A percentile compares a stretch with the other conserved stretches of the same genome.
Evolutionary conservation across 1,139 yeast genomes (phyloP).

Genomic region (Blastobotrys serpentis): DNA sequence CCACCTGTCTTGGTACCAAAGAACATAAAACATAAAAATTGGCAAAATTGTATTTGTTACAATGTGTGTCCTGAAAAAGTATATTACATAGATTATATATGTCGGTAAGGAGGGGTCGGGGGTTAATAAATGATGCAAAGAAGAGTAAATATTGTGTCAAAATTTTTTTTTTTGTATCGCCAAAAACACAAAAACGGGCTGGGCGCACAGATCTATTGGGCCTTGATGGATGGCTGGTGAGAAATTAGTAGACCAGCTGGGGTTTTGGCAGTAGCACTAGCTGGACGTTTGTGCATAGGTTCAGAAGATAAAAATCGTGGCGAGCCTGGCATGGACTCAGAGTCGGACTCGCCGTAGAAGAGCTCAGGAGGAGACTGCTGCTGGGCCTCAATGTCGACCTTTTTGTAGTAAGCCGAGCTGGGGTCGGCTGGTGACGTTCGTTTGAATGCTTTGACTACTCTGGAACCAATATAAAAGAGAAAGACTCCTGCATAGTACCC

Average conservation of each 20-base stretch:
- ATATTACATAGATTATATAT: too few species aligned
- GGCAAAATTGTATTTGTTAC: too few species aligned
- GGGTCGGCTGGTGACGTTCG: background rate
- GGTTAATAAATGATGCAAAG: too few species aligned
- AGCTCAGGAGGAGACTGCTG: background rate
- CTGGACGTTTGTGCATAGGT: background rate
- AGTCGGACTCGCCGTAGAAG: background rate
- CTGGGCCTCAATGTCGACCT: background rate
- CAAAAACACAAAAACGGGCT: too few species aligned
- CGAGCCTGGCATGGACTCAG: slow-evolving; percentile 1
- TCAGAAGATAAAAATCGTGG: background rate
- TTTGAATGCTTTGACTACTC: background rate
- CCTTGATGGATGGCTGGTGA: background rate
- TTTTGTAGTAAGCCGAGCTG: background rate
- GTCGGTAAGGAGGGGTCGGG: too few species aligned
- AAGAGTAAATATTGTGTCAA: too few species aligned
- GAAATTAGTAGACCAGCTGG: background rate
- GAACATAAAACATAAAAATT: too few species aligned
- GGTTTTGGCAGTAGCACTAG: too few species aligned
- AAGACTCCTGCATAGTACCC: background rate
- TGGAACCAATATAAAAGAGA: background rate
- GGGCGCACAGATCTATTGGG: slow-evolving; percentile 3
- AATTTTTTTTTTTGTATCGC: too few species aligned
- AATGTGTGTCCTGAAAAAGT: too few species aligned
- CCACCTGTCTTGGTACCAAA: too few species aligned